Evolutionary conservation across 306 rosid genomes (phyloP).

Genomic region (Macrotyloma uniflorum): DNA sequence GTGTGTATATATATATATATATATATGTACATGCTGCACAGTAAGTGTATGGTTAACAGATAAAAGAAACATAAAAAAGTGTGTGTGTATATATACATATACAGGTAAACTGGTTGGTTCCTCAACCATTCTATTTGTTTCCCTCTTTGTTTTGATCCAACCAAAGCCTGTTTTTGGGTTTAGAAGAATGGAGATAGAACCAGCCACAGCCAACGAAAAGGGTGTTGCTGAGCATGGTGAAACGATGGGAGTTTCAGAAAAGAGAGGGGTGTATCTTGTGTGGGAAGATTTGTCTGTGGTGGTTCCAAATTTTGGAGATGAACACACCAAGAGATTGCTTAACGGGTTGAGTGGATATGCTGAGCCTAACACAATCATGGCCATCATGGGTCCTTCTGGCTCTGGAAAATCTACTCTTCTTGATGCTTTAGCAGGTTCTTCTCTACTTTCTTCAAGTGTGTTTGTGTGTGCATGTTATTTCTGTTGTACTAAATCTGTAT

Average conservation of each 20-base stretch:
- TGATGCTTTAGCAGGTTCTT: slow-evolving; percentile 81
- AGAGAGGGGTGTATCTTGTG: slow-evolving; percentile 63
- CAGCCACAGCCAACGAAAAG: not conserved
- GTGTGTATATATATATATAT: no score
- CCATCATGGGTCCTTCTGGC: slow-evolving; percentile 97
- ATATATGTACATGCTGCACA: no score
- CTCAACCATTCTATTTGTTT: not conserved
- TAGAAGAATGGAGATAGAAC: slow-evolving; percentile 51
- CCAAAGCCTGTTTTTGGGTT: not conserved
- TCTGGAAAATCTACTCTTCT: slow-evolving; percentile 96
- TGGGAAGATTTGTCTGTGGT: slow-evolving; percentile 84
- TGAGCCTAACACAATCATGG: slow-evolving; percentile 87
- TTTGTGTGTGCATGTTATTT: not conserved
- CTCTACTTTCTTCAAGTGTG: not conserved
- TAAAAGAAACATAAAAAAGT: no score
- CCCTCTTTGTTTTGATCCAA: not conserved
- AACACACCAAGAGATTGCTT: slow-evolving; percentile 69
- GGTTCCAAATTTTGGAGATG: slow-evolving; percentile 71
- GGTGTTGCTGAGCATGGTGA: not conserved
- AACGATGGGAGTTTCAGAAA: not conserved
- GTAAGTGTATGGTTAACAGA: no score
- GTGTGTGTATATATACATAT: no score
- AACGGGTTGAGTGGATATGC: slow-evolving; percentile 82
- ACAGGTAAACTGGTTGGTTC: not conserved
- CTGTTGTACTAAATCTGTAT: no score